Conservation (phyloP, 306 rosid species). For the Gynostemma pentaphyllum region DNA sequence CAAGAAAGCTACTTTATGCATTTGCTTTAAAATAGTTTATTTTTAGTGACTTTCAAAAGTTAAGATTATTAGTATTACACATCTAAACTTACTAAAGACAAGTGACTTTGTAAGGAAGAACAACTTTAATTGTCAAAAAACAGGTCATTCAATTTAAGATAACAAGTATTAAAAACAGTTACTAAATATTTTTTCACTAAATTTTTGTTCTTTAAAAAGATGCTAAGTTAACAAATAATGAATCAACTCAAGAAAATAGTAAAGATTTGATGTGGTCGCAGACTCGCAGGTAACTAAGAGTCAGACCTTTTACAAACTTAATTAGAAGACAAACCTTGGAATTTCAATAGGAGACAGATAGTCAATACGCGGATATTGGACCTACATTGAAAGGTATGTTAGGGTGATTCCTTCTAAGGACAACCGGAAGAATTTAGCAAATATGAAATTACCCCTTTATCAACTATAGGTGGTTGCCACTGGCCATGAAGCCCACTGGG, state of each 20-base stretch:
- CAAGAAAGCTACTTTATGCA: no score
- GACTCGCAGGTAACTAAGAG: conserved; percentile 1
- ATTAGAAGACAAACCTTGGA: conserved; percentile 47
- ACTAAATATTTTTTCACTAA: no score
- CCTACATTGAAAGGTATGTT: conserved; percentile 46
- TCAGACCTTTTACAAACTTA: background rate
- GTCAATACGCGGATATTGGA: conserved; percentile 65
- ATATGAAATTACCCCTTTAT: conserved; percentile 54
- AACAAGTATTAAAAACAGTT: no score
- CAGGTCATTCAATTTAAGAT: no score
- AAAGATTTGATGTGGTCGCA: background rate
- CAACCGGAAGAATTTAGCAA: conserved; percentile 4
- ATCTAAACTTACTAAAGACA: no score
- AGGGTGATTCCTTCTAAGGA: conserved; percentile 20
- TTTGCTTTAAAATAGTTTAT: no score
- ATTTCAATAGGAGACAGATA: conserved; percentile 62
- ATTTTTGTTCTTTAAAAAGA: no score
- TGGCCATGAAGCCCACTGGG: conserved; percentile 71
- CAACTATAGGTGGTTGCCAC: conserved; percentile 62
- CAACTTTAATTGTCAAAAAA: no score
- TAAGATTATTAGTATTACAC: no score
- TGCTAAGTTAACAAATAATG: background rate
- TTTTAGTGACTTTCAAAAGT: no score
- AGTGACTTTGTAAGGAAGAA: no score
- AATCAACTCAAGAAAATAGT: background rate